These are phyloP conservation scores for Annona cherimola DNA, from an alignment of 164 flowering plant genomes.

Conservation along the genomic window DNA sequence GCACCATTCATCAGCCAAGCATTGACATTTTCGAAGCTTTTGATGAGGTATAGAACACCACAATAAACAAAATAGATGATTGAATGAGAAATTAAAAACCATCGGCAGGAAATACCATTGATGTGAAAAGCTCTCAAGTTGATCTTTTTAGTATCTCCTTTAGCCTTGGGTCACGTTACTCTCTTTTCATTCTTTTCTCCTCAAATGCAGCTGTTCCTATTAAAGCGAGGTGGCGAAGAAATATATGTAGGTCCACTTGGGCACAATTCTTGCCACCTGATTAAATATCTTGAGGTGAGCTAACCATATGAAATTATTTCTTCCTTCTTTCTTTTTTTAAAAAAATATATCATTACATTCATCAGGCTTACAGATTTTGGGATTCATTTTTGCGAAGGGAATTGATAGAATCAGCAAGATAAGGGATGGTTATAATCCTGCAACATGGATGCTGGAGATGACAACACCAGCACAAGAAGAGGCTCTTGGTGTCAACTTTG, in stretches of 20 bases:
- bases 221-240: conserved; percentile 38
- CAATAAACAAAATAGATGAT: too few relatives aligned
- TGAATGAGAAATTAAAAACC: too few relatives aligned
- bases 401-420: conserved; percentile 30
- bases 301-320: too few relatives aligned
- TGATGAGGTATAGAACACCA: conserved; percentile 64
- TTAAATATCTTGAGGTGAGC: conserved; percentile 41
- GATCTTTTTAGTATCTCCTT: neutral
- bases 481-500: conserved; percentile 21
- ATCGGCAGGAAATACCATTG: too few relatives aligned
- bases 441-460: conserved; percentile 45
- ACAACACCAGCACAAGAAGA: conserved; percentile 26
- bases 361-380: neutral
- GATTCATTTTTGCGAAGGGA: conserved; percentile 14
- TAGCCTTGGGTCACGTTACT: neutral
- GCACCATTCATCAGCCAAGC: conserved; percentile 68
- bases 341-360: too few relatives aligned
- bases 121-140: too few relatives aligned
- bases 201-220: conserved; percentile 25
- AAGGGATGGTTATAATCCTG: conserved; percentile 36
- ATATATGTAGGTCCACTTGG: conserved; percentile 42
- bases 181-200: neutral
- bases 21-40: conserved; percentile 58
- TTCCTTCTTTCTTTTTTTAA: too few relatives aligned
- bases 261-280: conserved; percentile 24